These are phyloP conservation scores for Salvia sclarea DNA, from an alignment of 305 asterid genomes.

Conservation along the genomic window DNA sequence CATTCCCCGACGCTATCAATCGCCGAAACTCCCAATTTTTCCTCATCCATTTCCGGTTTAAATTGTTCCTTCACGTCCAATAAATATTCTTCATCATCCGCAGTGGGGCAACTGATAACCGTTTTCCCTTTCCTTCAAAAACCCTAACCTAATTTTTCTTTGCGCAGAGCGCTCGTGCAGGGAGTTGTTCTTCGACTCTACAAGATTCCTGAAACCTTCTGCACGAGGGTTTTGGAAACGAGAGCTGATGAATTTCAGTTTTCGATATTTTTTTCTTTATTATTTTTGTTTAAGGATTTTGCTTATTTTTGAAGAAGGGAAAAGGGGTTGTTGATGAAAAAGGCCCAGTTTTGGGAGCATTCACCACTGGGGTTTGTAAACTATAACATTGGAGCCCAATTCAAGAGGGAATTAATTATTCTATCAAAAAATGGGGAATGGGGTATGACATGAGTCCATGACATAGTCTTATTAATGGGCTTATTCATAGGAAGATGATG, in stretches of 20 bases:
- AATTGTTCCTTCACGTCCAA: conserved; percentile 38
- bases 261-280: background rate
- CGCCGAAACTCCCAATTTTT: conserved; percentile 28
- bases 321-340: background rate
- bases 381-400: background rate
- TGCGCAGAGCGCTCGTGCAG: conserved; percentile 2
- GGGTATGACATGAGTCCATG: no score
- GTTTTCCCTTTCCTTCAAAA: conserved; percentile 29
- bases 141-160: conserved; percentile 61
- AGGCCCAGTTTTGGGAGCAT: background rate
- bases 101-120: conserved; percentile 36
- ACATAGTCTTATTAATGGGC: no score
- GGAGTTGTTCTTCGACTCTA: conserved; percentile 14
- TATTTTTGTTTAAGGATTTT: background rate
- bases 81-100: conserved; percentile 45
- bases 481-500: no score
- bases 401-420: no score
- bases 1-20: conserved; percentile 35
- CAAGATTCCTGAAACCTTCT: conserved; percentile 27
- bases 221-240: conserved; percentile 34
- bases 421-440: no score
- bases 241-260: conserved; percentile 31
- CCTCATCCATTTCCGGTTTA: conserved; percentile 39
- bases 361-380: background rate
- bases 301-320: background rate